Conservation (phyloP, 176 grass and related monocot genomes). For the Bolboschoenus planiculmis region DNA sequence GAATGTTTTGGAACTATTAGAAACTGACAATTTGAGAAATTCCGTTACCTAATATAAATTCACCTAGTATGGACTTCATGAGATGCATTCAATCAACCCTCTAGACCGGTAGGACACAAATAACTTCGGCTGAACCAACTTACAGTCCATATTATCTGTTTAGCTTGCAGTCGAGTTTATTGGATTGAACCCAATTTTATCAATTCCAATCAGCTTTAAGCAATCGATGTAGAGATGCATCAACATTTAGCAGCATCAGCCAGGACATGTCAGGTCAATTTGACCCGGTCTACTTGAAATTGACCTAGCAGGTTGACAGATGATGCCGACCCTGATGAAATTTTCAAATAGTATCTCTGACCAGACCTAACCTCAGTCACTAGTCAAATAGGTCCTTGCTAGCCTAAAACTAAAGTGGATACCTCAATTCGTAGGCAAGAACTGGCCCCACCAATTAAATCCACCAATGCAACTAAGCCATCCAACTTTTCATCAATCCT, state of each 20-base stretch:
- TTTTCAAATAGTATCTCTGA: not conserved
- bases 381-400: not conserved
- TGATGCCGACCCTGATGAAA: not conserved
- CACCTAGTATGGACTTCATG: not conserved
- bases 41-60: not conserved
- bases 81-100: not conserved
- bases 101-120: not conserved
- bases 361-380: not conserved
- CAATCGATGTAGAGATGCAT: not conserved
- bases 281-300: not conserved
- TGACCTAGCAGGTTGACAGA: not conserved
- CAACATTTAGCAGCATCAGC: not conserved
- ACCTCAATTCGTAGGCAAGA: slow-evolving; percentile 78
- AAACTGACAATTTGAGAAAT: not conserved
- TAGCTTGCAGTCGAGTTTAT: not conserved
- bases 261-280: not conserved
- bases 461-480: slow-evolving; percentile 68
- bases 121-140: not conserved
- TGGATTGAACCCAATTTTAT: not conserved
- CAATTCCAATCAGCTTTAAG: not conserved
- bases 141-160: not conserved
- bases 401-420: slow-evolving; percentile 14
- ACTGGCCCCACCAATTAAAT: slow-evolving; percentile 75
- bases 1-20: slow-evolving; percentile 9
- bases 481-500: slow-evolving; percentile 96